Evolutionary conservation across 1,139 yeast species (phyloP).

Genomic region (Geotrichum cucujoidarum): DNA sequence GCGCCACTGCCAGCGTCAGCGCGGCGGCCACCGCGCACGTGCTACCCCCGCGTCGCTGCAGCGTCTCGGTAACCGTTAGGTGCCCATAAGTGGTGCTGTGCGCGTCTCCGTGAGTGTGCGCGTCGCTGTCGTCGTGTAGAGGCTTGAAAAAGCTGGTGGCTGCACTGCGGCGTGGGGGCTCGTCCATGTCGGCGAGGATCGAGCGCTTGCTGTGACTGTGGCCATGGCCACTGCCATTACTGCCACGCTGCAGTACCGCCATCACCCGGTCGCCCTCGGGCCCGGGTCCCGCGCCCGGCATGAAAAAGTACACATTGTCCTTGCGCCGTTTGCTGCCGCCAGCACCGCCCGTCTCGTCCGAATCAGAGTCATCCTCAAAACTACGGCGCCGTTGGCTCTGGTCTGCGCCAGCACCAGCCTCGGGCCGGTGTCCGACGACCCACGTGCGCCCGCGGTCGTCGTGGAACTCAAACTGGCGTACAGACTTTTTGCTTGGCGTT

Average conservation of each 20-base stretch:
- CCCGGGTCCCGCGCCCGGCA: not conserved
- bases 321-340: not conserved
- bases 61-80: slow-evolving; percentile 11
- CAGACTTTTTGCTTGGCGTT: not conserved
- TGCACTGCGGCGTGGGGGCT: not conserved
- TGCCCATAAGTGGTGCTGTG: slow-evolving; percentile 12
- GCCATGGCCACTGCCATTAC: not conserved
- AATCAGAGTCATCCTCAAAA: not conserved
- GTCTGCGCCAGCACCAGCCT: no score
- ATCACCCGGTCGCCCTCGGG: not conserved
- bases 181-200: not conserved
- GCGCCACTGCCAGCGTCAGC: slow-evolving; percentile 15
- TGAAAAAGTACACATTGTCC: slow-evolving; percentile 1
- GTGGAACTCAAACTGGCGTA: slow-evolving; percentile 3
- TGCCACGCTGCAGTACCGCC: slow-evolving; percentile 5
- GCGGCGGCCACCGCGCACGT: slow-evolving; percentile 14
- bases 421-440: slow-evolving; percentile 5
- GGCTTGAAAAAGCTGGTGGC: not conserved
- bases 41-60: slow-evolving; percentile 8
- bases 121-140: not conserved
- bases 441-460: slow-evolving; percentile 11
- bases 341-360: not conserved
- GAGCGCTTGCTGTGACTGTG: not conserved
- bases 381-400: not conserved
- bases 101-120: not conserved